Percentiles rank a stretch among this genome's conserved stretches.
These are phyloP conservation scores for Teunomyces stri DNA, from an alignment of 805 yeast genomes.

Conservation along the genomic window DNA sequence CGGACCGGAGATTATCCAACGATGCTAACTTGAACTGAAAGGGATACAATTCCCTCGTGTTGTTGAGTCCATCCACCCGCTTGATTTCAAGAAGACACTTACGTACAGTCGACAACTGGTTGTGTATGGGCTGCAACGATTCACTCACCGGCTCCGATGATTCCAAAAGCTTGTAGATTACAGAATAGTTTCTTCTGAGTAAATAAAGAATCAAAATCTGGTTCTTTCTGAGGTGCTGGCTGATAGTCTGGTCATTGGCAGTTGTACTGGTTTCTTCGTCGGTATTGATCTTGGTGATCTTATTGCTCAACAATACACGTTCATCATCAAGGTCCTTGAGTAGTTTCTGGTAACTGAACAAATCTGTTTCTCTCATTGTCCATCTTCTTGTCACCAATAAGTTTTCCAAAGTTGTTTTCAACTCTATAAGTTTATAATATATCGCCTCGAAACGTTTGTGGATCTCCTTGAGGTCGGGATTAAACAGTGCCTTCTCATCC, in stretches of 20 bases:
- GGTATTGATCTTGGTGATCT: slow-evolving; percentile 47
- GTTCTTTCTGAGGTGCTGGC: slow-evolving; percentile 20
- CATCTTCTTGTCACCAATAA: slow-evolving; percentile 90
- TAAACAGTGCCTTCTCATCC: slow-evolving; percentile 14
- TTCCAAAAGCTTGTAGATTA: slow-evolving; percentile 84
- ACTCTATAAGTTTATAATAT: slow-evolving; percentile 59
- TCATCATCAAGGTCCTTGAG: slow-evolving; percentile 71
- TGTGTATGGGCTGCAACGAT: slow-evolving; percentile 88
- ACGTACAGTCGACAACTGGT: slow-evolving; percentile 88
- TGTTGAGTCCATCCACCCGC: slow-evolving; percentile 87
- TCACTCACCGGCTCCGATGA: slow-evolving; percentile 95
- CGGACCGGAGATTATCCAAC: slow-evolving; percentile 79
- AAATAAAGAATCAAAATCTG: slow-evolving; percentile 64
- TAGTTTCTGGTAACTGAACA: slow-evolving; percentile 75
- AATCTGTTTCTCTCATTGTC: slow-evolving; percentile 95
- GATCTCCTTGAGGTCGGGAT: slow-evolving; percentile 8
- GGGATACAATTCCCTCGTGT: slow-evolving; percentile 88
- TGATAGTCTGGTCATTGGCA: not conserved
- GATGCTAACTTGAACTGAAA: slow-evolving; percentile 92
- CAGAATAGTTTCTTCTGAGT: slow-evolving; percentile 86
- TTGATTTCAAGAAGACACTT: slow-evolving; percentile 86
- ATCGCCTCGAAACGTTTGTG: slow-evolving; percentile 42
- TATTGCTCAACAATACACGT: slow-evolving; percentile 46
- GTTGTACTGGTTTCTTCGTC: slow-evolving; percentile 4
- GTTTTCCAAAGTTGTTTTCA: slow-evolving; percentile 76